These are phyloP conservation scores for Leishmania tarentolae DNA, from an alignment of 208 protist genomes.

Conservation along the genomic window DNA sequence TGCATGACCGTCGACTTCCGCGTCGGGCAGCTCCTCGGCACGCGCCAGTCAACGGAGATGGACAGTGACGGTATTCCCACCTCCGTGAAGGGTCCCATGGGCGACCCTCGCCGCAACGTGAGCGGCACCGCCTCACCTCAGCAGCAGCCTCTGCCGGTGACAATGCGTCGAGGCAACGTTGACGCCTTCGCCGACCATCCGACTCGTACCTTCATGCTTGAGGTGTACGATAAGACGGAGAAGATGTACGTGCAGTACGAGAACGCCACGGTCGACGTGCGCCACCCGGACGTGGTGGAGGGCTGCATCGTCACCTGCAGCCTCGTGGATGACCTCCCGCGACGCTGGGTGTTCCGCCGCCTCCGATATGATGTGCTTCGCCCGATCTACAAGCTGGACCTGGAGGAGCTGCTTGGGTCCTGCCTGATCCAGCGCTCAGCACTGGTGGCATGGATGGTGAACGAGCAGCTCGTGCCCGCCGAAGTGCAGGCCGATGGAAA, in stretches of 20 bases:
- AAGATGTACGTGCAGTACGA: conserved; percentile 83
- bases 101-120: neutral
- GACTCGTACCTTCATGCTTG: conserved; percentile 61
- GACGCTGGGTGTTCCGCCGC: conserved; percentile 61
- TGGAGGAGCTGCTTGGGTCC: conserved; percentile 59
- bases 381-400: conserved; percentile 73
- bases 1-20: conserved; percentile 80
- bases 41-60: conserved; percentile 10
- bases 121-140: conserved; percentile 3
- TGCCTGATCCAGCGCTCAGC: conserved; percentile 71
- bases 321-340: conserved; percentile 43
- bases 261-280: conserved; percentile 66
- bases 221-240: conserved; percentile 84
- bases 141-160: neutral
- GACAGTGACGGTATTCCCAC: conserved; percentile 3
- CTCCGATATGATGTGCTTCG: conserved; percentile 76
- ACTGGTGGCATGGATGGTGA: conserved; percentile 70
- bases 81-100: neutral
- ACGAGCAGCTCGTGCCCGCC: conserved; percentile 50
- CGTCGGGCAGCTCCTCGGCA: conserved; percentile 45
- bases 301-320: conserved; percentile 79
- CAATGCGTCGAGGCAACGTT: conserved; percentile 14
- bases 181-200: conserved; percentile 31
- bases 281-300: conserved; percentile 70
- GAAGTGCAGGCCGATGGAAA: conserved; percentile 31